Conservation (phyloP, 352 stramenopile genomes). For the Globisporangium viniferum region DNA sequence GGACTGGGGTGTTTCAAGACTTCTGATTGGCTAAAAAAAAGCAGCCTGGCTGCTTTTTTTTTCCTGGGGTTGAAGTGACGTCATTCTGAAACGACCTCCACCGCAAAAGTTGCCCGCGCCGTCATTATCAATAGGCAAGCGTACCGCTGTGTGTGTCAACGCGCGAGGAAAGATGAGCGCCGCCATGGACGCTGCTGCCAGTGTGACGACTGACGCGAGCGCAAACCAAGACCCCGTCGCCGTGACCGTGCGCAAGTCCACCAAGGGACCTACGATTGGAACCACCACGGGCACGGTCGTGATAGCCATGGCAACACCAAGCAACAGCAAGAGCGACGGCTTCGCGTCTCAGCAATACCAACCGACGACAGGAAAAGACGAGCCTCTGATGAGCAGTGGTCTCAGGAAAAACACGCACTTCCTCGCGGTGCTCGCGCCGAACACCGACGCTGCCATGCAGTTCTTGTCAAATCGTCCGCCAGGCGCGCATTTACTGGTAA, state of each 20-base stretch:
- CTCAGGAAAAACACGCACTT: slow-evolving; percentile 23
- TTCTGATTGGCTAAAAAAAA: not conserved
- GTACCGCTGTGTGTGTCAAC: not conserved
- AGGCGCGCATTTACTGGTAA: slow-evolving; percentile 45
- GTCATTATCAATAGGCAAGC: no score
- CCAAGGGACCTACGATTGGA: slow-evolving; percentile 3
- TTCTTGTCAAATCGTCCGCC: slow-evolving; percentile 42
- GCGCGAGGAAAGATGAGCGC: not conserved
- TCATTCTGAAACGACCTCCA: slow-evolving; percentile 9
- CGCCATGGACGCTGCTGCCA: not conserved
- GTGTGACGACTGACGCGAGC: not conserved
- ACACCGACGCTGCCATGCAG: slow-evolving; percentile 30
- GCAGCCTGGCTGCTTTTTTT: no score
- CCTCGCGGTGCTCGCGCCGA: slow-evolving; percentile 48
- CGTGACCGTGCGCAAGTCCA: slow-evolving; percentile 1
- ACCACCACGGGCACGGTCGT: slow-evolving; percentile 11
- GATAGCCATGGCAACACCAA: slow-evolving; percentile 1
- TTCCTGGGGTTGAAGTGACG: not conserved
- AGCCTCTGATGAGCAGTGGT: not conserved
- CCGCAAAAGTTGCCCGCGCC: no score
- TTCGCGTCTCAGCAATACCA: slow-evolving; percentile 7
- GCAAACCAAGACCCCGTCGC: not conserved
- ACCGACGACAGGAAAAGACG: not conserved
- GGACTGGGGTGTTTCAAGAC: no score
- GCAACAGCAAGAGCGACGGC: not conserved